phyloP scores from a whole-genome alignment of 768 basidiomycete genomes.

The Phanerochaete carnosa region DNA sequence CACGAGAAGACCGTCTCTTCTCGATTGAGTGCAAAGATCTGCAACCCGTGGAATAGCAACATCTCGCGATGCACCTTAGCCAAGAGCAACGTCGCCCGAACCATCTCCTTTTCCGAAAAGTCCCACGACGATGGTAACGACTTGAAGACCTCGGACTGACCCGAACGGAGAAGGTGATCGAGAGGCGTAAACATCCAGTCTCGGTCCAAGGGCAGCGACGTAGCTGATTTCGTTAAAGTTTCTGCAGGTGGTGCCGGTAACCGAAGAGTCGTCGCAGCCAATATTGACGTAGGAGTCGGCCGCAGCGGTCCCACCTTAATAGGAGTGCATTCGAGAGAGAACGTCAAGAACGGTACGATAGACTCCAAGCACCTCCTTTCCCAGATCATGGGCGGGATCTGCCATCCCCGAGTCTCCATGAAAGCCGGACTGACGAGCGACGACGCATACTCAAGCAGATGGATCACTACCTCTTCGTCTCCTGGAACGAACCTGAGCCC shows the following conservation, averaged over 20 bases:
- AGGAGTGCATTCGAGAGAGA: slow-evolving; percentile 37
- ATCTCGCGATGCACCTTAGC: slow-evolving; percentile 46
- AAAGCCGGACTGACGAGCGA: slow-evolving; percentile 38
- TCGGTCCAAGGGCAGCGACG: slow-evolving; percentile 42
- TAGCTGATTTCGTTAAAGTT: slow-evolving; percentile 6
- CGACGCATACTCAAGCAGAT: slow-evolving; percentile 39
- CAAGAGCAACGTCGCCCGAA: slow-evolving; percentile 66
- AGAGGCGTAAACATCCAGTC: slow-evolving; percentile 74
- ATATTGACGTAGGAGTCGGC: slow-evolving; percentile 53
- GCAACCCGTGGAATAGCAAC: slow-evolving; percentile 39
- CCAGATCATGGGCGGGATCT: slow-evolving; percentile 42
- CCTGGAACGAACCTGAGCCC: slow-evolving; percentile 60
- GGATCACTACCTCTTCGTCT: slow-evolving; percentile 49
- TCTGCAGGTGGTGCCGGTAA: slow-evolving; percentile 25
- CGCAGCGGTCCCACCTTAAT: slow-evolving; percentile 48
- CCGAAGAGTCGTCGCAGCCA: slow-evolving; percentile 51
- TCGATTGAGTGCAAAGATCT: slow-evolving; percentile 40
- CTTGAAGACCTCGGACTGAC: slow-evolving; percentile 66
- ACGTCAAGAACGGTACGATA: slow-evolving; percentile 58
- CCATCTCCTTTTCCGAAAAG: slow-evolving; percentile 74
- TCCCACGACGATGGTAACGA: slow-evolving; percentile 70
- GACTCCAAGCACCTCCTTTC: slow-evolving; percentile 46
- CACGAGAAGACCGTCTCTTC: slow-evolving; percentile 69
- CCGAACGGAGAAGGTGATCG: slow-evolving; percentile 79
- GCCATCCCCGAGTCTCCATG: slow-evolving; percentile 34